Conservation (phyloP, 805 yeast genomes). For the Osmozyma mogii region DNA sequence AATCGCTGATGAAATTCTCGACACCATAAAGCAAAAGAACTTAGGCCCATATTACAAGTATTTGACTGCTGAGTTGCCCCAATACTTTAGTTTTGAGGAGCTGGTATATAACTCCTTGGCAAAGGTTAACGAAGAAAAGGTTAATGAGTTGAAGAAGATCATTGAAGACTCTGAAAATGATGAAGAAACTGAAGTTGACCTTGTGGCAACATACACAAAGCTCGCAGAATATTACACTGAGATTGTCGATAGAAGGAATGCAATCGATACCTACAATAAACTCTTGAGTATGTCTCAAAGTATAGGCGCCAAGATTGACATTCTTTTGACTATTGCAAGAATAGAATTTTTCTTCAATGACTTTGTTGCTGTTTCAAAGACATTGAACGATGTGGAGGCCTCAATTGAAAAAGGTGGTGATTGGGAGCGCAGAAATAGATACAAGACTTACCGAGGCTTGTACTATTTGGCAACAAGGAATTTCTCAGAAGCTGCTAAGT, state of each 20-base stretch:
- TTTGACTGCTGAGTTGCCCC: conserved; percentile 32
- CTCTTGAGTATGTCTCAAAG: conserved; percentile 77
- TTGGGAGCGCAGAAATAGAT: conserved; percentile 96
- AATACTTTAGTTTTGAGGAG: conserved; percentile 51
- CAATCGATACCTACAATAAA: conserved; percentile 56
- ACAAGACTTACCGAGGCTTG: conserved; percentile 85
- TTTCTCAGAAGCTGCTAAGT: conserved; percentile 75
- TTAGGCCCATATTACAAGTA: conserved; percentile 81
- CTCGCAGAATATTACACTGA: conserved; percentile 84
- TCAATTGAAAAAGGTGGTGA: conserved; percentile 96
- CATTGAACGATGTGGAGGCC: conserved; percentile 62
- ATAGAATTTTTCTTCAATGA: conserved; percentile 88
- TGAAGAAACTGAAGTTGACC: conserved; percentile 82
- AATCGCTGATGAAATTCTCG: conserved; percentile 34
- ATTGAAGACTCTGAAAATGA: conserved; percentile 50
- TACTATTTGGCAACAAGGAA: conserved; percentile 78
- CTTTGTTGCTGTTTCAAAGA: conserved; percentile 56
- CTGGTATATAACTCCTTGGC: conserved; percentile 42
- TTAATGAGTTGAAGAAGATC: conserved; percentile 45
- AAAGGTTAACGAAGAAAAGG: conserved; percentile 46
- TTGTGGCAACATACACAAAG: conserved; percentile 65
- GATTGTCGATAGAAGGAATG: conserved; percentile 74
- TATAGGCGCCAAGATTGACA: conserved; percentile 86
- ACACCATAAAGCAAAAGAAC: conserved; percentile 48
- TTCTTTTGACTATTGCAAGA: conserved; percentile 72